Base-by-base conservation (phyloP, 2,329 filamentous ascomycete species). In the Sporothrix humicola region DNA sequence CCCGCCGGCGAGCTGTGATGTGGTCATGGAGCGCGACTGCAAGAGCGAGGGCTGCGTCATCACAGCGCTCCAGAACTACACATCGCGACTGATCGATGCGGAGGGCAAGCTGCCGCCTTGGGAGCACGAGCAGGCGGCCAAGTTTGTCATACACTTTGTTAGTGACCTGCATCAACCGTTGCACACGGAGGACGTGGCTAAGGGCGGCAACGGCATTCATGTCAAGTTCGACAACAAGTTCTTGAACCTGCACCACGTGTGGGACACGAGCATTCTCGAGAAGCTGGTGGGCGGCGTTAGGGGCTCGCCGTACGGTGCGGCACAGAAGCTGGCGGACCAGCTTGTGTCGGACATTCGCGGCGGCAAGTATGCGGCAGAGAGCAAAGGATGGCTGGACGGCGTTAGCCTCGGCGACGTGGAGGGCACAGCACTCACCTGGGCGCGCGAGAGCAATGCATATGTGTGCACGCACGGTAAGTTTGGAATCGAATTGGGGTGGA, bases 261-360 rank as follows among this genome's bases (percentile, higher is more conserved):
- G 92, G 92, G 92, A 94, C 79, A 89, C 87, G 71, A 88, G 87
- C 76, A 93, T 93, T 75, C 86, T 89, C 0, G 90, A 92, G 81
- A 88, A 90, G 78, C 82, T 88, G 78, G 83, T 91, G 1, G 90
- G 90, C 2, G 88, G 85, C n/a, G 79, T 83, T 59, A 82, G 86
- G 78, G 84, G 87, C 78, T 80, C 83, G 81, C 80, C 86, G 0
- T 88, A 86, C 74, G 79, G 81, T 5, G 82, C 85, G 63, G 89
- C 89, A 1, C 80, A 83, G 69, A 79, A 79, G 58, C 92, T 90
- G 87, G 88, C 90, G 1, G 82, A 83, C n/a, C 81, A 84, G 72
- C 84, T 93, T 26, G 84, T 85, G 7, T 76, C 79, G 0, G 84
- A 87, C 77, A 90, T 93, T 74, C 83, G 82, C 68, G 80, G 82